Conservation (phyloP, 208 protist species). For the Trichomonas tenax region DNA sequence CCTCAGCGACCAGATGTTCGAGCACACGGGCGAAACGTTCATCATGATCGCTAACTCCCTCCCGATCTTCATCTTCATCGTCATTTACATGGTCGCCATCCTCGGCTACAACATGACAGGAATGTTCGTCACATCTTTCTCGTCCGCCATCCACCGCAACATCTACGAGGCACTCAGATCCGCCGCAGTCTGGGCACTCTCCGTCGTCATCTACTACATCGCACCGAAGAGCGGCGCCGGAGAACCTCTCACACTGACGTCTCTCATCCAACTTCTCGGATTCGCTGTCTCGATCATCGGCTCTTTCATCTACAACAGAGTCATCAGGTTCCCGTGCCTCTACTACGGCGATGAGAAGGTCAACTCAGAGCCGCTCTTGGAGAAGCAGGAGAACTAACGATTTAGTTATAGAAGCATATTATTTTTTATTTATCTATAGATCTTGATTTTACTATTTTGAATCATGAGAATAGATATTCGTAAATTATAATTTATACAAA, state of each 20-base stretch:
- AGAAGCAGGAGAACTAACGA: too few relatives aligned
- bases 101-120: not conserved
- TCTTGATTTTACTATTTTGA: too few relatives aligned
- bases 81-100: not conserved
- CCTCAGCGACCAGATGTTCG: not conserved
- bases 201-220: not conserved
- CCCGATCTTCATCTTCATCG: not conserved
- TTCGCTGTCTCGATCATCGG: not conserved
- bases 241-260: not conserved
- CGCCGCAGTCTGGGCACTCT: not conserved
- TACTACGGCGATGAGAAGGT: not conserved
- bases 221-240: not conserved
- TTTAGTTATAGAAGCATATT: too few relatives aligned
- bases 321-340: not conserved
- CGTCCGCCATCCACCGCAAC: not conserved
- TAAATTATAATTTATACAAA: too few relatives aligned
- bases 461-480: too few relatives aligned
- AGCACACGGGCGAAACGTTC: not conserved
- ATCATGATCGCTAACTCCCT: not conserved
- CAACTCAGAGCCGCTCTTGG: too few relatives aligned
- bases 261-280: not conserved
- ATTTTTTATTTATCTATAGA: too few relatives aligned
- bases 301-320: not conserved
- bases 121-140: not conserved
- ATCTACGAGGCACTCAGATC: not conserved